Evolutionary conservation across 371 early-diverging fungal species (phyloP).

Genomic region (Lichtheimia hyalospora): DNA sequence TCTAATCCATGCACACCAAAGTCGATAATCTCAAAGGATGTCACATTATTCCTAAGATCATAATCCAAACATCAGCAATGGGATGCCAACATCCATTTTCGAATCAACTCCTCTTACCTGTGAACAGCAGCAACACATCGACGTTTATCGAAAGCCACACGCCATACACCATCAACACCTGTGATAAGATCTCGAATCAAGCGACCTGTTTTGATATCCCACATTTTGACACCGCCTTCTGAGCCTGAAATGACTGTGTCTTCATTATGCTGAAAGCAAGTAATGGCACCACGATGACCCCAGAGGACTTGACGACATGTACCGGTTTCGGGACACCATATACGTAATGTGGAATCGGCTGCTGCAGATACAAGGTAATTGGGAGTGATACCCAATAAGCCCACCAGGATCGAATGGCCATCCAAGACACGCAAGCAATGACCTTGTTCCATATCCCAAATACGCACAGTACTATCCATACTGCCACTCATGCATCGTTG

Average conservation of each 20-base stretch:
- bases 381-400: constrained; percentile 84
- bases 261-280: constrained; percentile 92
- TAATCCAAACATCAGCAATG: too few species aligned
- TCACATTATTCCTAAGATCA: constrained; percentile 9
- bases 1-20: constrained; percentile 21
- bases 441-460: constrained; percentile 95
- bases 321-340: constrained; percentile 89
- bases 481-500: constrained; percentile 91
- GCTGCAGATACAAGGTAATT: constrained; percentile 90
- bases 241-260: constrained; percentile 90
- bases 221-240: constrained; percentile 89
- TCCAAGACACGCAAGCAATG: constrained; percentile 61
- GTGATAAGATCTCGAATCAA: constrained; percentile 75
- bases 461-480: constrained; percentile 94
- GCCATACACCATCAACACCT: constrained; percentile 87
- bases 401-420: constrained; percentile 93
- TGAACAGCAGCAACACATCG: constrained; percentile 88
- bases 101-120: constrained; percentile 41
- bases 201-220: constrained; percentile 85
- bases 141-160: constrained; percentile 83
- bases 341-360: constrained; percentile 91
- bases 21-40: constrained; percentile 21
- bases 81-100: neutral
- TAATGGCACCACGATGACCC: constrained; percentile 86
- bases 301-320: constrained; percentile 65